These are phyloP conservation scores for Scenedesmus sp. DNA, from an alignment of 163 green algal genomes.

Conservation along the genomic window DNA sequence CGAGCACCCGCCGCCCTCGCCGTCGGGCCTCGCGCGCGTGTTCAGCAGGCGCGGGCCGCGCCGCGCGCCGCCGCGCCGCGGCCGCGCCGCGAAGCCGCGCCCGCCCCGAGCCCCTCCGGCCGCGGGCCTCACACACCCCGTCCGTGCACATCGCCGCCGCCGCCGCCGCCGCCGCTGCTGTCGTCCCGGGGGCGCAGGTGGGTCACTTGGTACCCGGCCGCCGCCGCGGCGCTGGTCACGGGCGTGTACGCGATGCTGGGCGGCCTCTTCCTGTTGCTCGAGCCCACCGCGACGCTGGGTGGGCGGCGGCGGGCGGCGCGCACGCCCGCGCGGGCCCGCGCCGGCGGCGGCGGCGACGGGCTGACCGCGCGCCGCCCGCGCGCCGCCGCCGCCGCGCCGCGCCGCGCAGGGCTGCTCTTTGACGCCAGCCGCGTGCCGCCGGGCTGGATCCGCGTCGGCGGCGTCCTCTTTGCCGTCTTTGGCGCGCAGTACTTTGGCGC, in stretches of 20 bases:
- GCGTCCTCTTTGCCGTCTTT: conserved; percentile 63
- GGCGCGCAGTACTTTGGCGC: conserved; percentile 45
- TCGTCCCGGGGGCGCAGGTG: conserved; percentile 22
- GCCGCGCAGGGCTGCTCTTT: conserved; percentile 57
- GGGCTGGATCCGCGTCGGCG: conserved; percentile 62
- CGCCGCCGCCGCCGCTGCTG: not conserved
- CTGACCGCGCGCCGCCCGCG: too few species aligned
- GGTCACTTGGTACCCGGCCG: conserved; percentile 38
- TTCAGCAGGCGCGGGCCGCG: conserved; percentile 24
- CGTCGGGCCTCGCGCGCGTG: not conserved
- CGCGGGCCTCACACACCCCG: not conserved
- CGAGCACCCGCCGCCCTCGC: not conserved
- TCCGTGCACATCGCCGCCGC: too few species aligned
- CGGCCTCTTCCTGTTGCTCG: conserved; percentile 38
- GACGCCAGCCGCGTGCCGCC: conserved; percentile 19
- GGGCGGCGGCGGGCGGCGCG: too few species aligned
- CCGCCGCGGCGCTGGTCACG: conserved; percentile 53
- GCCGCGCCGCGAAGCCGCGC: too few species aligned
- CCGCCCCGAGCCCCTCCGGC: not conserved
- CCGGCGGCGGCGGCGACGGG: too few species aligned
- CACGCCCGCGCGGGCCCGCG: too few species aligned
- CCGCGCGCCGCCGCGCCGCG: too few species aligned
- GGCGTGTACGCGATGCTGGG: conserved; percentile 52
- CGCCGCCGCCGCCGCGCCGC: too few species aligned
- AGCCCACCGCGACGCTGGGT: conserved; percentile 50